A percentile compares a stretch with the other conserved stretches of the same genome.
phyloP scores from a whole-genome alignment of 768 basidiomycete species.

The Amylocystis lapponica region DNA sequence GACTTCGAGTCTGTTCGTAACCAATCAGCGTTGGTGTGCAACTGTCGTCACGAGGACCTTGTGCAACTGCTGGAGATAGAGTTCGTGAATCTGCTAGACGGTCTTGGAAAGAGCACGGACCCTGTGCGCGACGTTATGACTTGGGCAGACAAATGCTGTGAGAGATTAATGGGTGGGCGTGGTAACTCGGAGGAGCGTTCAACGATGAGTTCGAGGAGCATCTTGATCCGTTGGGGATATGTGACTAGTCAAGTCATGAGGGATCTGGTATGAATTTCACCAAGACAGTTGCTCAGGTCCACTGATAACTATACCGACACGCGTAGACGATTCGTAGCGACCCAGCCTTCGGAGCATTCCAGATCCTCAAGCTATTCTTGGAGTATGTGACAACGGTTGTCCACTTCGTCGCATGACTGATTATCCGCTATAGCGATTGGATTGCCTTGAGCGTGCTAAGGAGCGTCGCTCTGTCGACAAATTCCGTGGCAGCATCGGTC shows the following conservation, averaged over 20 bases:
- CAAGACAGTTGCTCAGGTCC: conserved; percentile 4
- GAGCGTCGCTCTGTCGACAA: conserved; percentile 82
- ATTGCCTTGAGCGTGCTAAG: conserved; percentile 85
- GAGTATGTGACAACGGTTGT: conserved; percentile 53
- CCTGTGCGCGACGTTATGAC: conserved; percentile 85
- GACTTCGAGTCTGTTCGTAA: conserved; percentile 90
- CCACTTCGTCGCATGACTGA: conserved; percentile 10
- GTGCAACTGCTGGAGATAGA: conserved; percentile 82
- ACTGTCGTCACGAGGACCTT: conserved; percentile 86
- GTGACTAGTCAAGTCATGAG: conserved; percentile 92
- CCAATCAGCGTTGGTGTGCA: conserved; percentile 89
- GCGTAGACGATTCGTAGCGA: conserved; percentile 84
- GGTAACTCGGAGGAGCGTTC: conserved; percentile 58
- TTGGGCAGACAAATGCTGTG: conserved; percentile 90
- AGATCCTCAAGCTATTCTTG: conserved; percentile 85
- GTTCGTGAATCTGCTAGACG: conserved; percentile 72
- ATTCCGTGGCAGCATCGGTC: conserved; percentile 87
- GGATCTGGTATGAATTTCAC: conserved; percentile 58
- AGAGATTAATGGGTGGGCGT: conserved; percentile 72
- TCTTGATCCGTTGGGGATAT: conserved; percentile 88
- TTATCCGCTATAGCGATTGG: conserved; percentile 60
- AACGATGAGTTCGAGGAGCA: conserved; percentile 80
- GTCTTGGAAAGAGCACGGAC: conserved; percentile 63
- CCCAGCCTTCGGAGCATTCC: conserved; percentile 89
- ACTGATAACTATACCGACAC: conserved; percentile 1